Conservation (phyloP, 2,329 filamentous ascomycete species). For the Nothomitra cinnamomea region DNA sequence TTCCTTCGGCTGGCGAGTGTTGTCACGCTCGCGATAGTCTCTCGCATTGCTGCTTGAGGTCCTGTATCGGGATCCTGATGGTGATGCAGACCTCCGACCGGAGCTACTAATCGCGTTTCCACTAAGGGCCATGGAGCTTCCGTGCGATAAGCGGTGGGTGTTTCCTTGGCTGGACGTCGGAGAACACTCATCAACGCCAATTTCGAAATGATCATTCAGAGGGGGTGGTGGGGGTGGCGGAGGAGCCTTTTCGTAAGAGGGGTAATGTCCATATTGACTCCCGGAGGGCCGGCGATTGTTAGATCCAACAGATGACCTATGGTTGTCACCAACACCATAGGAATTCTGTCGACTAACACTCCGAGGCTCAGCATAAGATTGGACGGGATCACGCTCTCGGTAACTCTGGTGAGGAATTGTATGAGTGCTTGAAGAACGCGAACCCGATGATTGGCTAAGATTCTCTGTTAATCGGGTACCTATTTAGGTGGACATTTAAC, state of each 20-base stretch:
- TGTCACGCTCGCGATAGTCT: constrained; percentile 2
- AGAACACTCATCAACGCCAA: not conserved
- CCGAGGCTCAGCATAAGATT: not conserved
- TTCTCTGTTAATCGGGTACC: not conserved
- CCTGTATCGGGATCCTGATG: not conserved
- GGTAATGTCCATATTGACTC: not conserved
- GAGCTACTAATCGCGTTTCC: not conserved
- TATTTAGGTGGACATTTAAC: not conserved
- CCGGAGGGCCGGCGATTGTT: not conserved
- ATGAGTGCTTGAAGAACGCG: not conserved
- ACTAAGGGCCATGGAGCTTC: not conserved
- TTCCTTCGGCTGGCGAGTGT: not conserved
- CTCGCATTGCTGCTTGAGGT: not conserved
- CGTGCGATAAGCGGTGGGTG: not conserved
- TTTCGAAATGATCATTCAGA: not conserved
- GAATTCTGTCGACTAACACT: not conserved
- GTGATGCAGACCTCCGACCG: constrained; percentile 2
- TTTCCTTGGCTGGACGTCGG: not conserved
- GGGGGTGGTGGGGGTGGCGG: constrained; percentile 1
- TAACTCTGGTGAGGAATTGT: not conserved
- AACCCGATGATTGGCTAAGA: not conserved
- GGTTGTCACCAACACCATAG: not conserved
- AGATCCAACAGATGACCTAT: not conserved
- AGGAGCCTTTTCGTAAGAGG: not conserved
- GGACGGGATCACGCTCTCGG: constrained; percentile 1